Evolutionary conservation across 2,329 filamentous ascomycete genomes (phyloP).

Genomic region (Aspergillus ochraceus): DNA sequence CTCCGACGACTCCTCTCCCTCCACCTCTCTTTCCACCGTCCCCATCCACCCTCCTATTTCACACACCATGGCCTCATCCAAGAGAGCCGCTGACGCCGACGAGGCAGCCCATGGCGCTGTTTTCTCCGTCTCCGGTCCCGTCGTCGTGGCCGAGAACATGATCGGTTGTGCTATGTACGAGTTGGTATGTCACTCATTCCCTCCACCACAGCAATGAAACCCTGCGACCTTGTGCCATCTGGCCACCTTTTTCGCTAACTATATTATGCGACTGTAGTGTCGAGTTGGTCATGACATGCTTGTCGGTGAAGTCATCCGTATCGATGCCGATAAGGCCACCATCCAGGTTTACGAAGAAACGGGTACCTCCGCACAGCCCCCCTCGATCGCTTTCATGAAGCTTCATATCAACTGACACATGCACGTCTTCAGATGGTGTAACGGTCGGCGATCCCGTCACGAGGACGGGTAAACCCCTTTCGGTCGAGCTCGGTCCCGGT

Average conservation of each 20-base stretch:
- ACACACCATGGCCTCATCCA: constrained; percentile 45
- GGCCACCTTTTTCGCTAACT: not conserved
- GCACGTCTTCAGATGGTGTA: constrained; percentile 66
- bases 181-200: constrained; percentile 61
- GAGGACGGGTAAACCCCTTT: constrained; percentile 91
- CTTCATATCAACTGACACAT: constrained; percentile 9
- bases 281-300: constrained; percentile 89
- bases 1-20: constrained; percentile 26
- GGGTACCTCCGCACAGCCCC: constrained; percentile 52
- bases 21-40: constrained; percentile 22
- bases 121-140: constrained; percentile 77
- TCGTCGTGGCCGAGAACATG: constrained; percentile 97
- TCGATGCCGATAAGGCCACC: constrained; percentile 91
- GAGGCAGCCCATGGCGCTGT: constrained; percentile 63
- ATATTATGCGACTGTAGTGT: constrained; percentile 56
- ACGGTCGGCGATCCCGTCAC: constrained; percentile 91
- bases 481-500: constrained; percentile 94
- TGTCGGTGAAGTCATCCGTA: constrained; percentile 96
- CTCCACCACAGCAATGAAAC: not conserved
- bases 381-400: constrained; percentile 9
- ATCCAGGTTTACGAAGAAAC: constrained; percentile 99
- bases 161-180: constrained; percentile 99
- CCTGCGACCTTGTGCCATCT: no score
- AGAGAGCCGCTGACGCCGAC: constrained; percentile 45
- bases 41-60: constrained; percentile 25